Evolutionary conservation across 2,329 filamentous ascomycete genomes (phyloP).

Genomic region (Trichoderma arundinaceum): DNA sequence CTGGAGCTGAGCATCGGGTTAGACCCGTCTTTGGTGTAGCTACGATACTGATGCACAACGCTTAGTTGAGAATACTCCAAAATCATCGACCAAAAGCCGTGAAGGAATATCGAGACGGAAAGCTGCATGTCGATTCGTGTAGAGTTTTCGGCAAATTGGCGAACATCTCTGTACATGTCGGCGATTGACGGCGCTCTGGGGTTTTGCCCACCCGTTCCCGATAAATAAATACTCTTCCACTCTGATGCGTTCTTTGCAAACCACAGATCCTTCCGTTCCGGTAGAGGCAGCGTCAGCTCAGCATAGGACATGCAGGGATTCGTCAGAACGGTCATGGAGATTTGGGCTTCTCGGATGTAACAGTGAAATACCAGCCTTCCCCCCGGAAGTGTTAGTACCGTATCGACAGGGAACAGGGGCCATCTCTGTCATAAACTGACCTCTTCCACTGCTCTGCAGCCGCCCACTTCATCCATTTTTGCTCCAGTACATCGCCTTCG

Average conservation of each 20-base stretch:
- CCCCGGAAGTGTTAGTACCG: conserved; percentile 9
- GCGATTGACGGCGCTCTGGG: conserved; percentile 57
- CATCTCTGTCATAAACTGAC: conserved; percentile 38
- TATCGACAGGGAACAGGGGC: conserved; percentile 28
- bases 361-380: conserved; percentile 65
- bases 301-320: conserved; percentile 71
- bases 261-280: conserved; percentile 68
- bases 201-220: conserved; percentile 45
- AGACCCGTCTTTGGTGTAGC: conserved; percentile 52
- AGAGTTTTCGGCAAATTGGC: conserved; percentile 55
- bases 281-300: conserved; percentile 70
- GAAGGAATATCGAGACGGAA: conserved; percentile 64
- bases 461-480: conserved; percentile 70
- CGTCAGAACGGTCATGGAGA: conserved; percentile 69
- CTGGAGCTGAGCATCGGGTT: conserved; percentile 59
- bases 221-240: conserved; percentile 68
- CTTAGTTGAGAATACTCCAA: conserved; percentile 69
- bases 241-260: conserved; percentile 64
- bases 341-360: conserved; percentile 69
- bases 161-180: conserved; percentile 63
- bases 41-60: conserved; percentile 54
- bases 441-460: conserved; percentile 70
- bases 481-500: conserved; percentile 60
- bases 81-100: conserved; percentile 69
- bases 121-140: conserved; percentile 61